These are phyloP conservation scores for Sindora glabra DNA, from an alignment of 306 rosid genomes.

Conservation along the genomic window DNA sequence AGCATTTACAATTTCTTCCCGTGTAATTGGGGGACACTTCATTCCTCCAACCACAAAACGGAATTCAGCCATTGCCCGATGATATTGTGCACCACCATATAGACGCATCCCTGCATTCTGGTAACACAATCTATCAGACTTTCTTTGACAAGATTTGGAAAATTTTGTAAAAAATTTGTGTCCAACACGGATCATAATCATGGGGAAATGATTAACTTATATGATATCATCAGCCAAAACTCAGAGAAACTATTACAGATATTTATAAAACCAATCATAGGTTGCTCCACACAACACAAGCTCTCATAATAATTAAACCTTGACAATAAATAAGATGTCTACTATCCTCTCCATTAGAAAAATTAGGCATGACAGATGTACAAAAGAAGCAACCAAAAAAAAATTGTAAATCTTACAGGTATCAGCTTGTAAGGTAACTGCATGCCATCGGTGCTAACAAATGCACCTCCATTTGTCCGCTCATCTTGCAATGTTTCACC, in stretches of 20 bases:
- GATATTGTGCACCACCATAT: conserved; percentile 99
- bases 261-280: too few species aligned
- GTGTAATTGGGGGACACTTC: conserved; percentile 91
- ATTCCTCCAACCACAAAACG: conserved; percentile 97
- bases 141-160: conserved; percentile 8
- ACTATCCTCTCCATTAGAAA: background rate
- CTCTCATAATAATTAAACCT: too few species aligned
- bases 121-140: conserved; percentile 8
- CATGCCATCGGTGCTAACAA: conserved; percentile 71
- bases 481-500: conserved; percentile 95
- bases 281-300: too few species aligned
- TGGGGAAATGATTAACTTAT: background rate
- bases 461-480: conserved; percentile 83
- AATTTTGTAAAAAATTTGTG: background rate
- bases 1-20: conserved; percentile 96
- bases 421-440: conserved; percentile 90
- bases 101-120: conserved; percentile 98
- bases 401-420: conserved; percentile 50
- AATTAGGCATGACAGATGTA: background rate
- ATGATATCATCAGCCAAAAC: conserved; percentile 5
- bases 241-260: background rate
- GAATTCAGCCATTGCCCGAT: conserved; percentile 99
- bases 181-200: background rate
- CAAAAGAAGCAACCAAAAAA: conserved; percentile 3
- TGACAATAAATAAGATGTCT: background rate